phyloP scores from a whole-genome alignment of 2,329 filamentous ascomycete species.

The Nothophaeocryptopus gaeumannii region DNA sequence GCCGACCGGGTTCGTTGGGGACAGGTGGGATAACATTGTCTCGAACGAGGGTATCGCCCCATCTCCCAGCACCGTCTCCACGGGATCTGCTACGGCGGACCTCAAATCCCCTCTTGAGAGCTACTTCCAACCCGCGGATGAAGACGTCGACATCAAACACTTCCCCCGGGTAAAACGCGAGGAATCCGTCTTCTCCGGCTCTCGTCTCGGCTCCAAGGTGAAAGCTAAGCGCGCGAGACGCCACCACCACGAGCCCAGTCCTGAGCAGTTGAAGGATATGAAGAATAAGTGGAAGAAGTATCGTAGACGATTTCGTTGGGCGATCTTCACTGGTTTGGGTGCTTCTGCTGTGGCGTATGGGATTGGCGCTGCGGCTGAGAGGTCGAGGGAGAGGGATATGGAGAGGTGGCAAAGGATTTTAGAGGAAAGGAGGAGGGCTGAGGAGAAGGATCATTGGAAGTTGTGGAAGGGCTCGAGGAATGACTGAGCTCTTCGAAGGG shows the following conservation, averaged over 20 bases:
- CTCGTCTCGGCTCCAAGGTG: constrained; percentile 33
- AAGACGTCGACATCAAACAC: constrained; percentile 39
- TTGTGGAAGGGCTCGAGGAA: not conserved
- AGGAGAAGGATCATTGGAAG: constrained; percentile 4
- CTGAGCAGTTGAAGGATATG: constrained; percentile 12
- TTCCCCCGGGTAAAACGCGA: constrained; percentile 46
- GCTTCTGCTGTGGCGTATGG: constrained; percentile 58
- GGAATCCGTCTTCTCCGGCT: constrained; percentile 50
- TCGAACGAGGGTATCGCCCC: constrained; percentile 20
- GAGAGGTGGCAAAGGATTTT: constrained; percentile 28
- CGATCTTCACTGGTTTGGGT: constrained; percentile 55
- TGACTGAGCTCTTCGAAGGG: not conserved
- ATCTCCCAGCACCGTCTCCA: constrained; percentile 14
- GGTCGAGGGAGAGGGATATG: constrained; percentile 21
- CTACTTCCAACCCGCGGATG: constrained; percentile 23
- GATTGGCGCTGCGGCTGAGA: constrained; percentile 57
- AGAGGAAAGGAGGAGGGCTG: constrained; percentile 11
- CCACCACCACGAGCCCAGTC: constrained; percentile 7
- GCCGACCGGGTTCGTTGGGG: constrained; percentile 60
- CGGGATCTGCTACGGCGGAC: not conserved
- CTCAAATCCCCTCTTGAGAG: not conserved
- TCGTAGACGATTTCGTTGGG: constrained; percentile 34
- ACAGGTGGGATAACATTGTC: constrained; percentile 51
- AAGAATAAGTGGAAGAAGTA: constrained; percentile 33
- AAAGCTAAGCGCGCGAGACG: constrained; percentile 25